Evolutionary conservation across 441 rosid species (phyloP), one percentile per base, ranked within the genome.

Genomic region (Populus hybrid): DNA sequence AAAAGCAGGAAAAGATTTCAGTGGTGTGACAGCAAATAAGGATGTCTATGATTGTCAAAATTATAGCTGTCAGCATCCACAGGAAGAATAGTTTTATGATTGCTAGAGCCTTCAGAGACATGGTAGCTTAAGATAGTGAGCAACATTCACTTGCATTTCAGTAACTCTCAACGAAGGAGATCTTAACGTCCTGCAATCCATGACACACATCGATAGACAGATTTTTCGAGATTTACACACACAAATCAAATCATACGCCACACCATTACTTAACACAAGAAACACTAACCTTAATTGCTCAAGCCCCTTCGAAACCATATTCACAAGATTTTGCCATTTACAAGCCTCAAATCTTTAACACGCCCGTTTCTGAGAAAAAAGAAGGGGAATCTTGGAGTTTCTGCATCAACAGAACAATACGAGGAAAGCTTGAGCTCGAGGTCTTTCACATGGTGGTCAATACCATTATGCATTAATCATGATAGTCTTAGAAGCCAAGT

Each of bases 41-140:
- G 75, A 69, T 76, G 57, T 69, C 82, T 61, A 84, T 84, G 84
- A 80, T 81, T 82, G 79, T 28, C 57, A 23, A 24, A 21, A 30
- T 61, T 21, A 6, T 28, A 66, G 18, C 24, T 72, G 67, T 59
- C 67, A 0, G 23, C 36, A 30, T 73, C 76, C 61, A 21, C 6
- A 34, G 76, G 63, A 21, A n/a, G 19, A 6, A 24, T 26, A 10
- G 50, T 7, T 67, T 69, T 76, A 46, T 67, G 50, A 50, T 30
- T 53, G 40, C 53, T 28, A 7, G 12, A 72, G 5, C 11, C 34
- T 21, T 35, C 5, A 59, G 53, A 53, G 69, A 59, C 63, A 50
- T 35, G 38, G 26, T 61, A 69, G 64, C 74, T 35, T 30, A 63
- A 63, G 26, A 30, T 69, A 76, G 64, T 40, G 50, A 36, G 40